Evolutionary conservation across 2,329 filamentous ascomycete species (phyloP), one percentile per base, ranked within the genome.

Genomic region (Alternaria triticina): DNA sequence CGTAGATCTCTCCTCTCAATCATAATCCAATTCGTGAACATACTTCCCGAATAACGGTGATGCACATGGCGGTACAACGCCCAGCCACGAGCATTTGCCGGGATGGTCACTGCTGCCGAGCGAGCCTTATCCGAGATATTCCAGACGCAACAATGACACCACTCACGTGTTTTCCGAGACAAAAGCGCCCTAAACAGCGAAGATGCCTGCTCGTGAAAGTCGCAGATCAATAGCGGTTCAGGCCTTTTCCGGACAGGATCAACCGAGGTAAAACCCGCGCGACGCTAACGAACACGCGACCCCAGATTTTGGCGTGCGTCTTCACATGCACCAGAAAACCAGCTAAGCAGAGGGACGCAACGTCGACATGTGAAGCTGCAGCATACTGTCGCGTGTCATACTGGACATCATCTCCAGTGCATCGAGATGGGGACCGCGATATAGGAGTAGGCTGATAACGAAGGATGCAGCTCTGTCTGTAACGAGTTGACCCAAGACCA

Each of bases 281-380:
- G 47, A 55, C 54, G 57, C 54, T 65, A 67, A 59, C 57, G 51
- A 46, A 51, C 57, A 17, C 56, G 57, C 51, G 49, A 60, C 64
- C 66, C 59, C 64, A 64, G 66, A 60, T 59, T 61, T 61, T 56
- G 36, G 55, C 50, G 27, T 63, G 64, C 69, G 52, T 66, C 69
- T 76, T 78, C 75, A 77, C 75, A 77, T 77, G 74, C 65, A 60
- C 36, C 59, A 65, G 36, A 50, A 27, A 57, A 55, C 20, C 54
- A 65, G 67, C 57, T 40, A 40, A 17, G 60, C 68, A 47, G 36
- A 54, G 57, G 52, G 62, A 54, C 51, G 36, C 4, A 49, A 25
- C 45, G 17, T 64, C 60, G 57, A 64, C 75, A 77, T 77, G 75
- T 77, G 75, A 77, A 77, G 67, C 62, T 69, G 67, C 59, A 40